Percentiles rank a stretch among this genome's conserved stretches.
Evolutionary conservation across 371 early-diverging fungal genomes (phyloP).

Genomic region (Apophysomyces ossiformis): DNA sequence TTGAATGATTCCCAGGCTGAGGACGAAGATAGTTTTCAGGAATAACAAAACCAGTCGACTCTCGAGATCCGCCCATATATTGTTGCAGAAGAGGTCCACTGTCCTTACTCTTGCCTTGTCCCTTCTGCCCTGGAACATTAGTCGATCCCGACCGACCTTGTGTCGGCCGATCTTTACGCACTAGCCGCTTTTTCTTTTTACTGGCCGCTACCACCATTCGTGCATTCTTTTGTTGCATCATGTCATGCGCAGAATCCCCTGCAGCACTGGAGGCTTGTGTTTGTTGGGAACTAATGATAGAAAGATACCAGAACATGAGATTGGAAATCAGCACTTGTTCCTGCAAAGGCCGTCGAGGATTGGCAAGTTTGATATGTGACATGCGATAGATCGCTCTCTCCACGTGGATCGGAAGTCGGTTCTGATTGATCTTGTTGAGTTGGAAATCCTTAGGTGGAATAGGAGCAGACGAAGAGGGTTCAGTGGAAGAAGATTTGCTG

Average conservation of each 20-base stretch:
- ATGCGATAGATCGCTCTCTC: conserved; percentile 91
- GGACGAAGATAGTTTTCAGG: conserved; percentile 47
- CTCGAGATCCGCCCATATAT: conserved; percentile 16
- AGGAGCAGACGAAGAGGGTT: conserved; percentile 6
- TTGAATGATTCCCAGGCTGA: not conserved
- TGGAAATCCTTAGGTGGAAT: conserved; percentile 57
- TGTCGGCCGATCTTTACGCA: conserved; percentile 16
- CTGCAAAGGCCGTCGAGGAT: conserved; percentile 83
- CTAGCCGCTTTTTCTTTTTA: conserved; percentile 26
- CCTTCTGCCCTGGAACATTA: not conserved
- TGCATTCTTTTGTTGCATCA: conserved; percentile 15
- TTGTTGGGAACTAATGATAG: conserved; percentile 56
- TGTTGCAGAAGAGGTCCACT: conserved; percentile 11
- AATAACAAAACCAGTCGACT: conserved; percentile 49
- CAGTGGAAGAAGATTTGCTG: conserved; percentile 6
- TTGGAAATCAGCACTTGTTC: conserved; percentile 96
- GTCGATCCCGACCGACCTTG: conserved; percentile 8
- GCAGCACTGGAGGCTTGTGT: conserved; percentile 12
- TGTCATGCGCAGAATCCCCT: conserved; percentile 19
- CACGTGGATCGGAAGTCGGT: conserved; percentile 78
- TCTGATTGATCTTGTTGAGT: conserved; percentile 60
- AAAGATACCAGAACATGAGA: conserved; percentile 94
- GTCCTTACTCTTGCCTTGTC: not conserved
- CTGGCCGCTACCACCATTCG: conserved; percentile 22
- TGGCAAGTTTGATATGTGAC: conserved; percentile 91